Percentiles rank a stretch among this genome's conserved stretches.
Conservation (phyloP, 2,329 filamentous ascomycete species). For the Didymella sp. region DNA sequence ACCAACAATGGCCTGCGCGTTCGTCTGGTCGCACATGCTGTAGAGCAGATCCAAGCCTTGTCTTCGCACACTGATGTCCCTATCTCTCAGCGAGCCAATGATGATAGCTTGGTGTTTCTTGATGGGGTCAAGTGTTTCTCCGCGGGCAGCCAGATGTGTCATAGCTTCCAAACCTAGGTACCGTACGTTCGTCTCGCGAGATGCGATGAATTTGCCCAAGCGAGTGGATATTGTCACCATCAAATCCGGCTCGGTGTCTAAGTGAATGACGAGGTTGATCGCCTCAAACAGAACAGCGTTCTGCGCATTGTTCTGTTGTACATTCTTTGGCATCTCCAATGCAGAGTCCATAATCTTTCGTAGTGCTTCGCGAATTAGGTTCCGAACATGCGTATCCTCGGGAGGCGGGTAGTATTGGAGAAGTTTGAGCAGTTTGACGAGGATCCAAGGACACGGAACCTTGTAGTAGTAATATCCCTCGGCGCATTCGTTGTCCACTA, state of each 20-base stretch:
- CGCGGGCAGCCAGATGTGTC: slow-evolving; percentile 93
- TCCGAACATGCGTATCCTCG: slow-evolving; percentile 89
- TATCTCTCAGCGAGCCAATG: slow-evolving; percentile 88
- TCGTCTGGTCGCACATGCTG: slow-evolving; percentile 99
- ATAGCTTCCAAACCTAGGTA: slow-evolving; percentile 97
- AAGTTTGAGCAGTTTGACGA: slow-evolving; percentile 89
- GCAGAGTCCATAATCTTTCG: slow-evolving; percentile 90
- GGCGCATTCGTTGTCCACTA: slow-evolving; percentile 88
- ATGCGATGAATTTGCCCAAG: slow-evolving; percentile 94
- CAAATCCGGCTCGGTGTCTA: slow-evolving; percentile 90
- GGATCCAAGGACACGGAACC: slow-evolving; percentile 98
- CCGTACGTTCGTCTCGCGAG: slow-evolving; percentile 93
- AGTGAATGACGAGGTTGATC: slow-evolving; percentile 96
- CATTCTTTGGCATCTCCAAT: slow-evolving; percentile 94
- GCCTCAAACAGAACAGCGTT: slow-evolving; percentile 98
- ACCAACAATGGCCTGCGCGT: slow-evolving; percentile 89
- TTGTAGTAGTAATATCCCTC: slow-evolving; percentile 98
- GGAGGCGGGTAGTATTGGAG: slow-evolving; percentile 97
- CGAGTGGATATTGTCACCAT: slow-evolving; percentile 96
- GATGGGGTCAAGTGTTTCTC: slow-evolving; percentile 94
- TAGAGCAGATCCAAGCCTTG: slow-evolving; percentile 96
- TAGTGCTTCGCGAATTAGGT: slow-evolving; percentile 89
- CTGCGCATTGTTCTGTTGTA: slow-evolving; percentile 98
- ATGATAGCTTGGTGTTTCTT: slow-evolving; percentile 98
- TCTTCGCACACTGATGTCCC: slow-evolving; percentile 94